Base-by-base conservation (phyloP, 2,329 filamentous ascomycete species). In the Emergomyces pasteurianus region DNA sequence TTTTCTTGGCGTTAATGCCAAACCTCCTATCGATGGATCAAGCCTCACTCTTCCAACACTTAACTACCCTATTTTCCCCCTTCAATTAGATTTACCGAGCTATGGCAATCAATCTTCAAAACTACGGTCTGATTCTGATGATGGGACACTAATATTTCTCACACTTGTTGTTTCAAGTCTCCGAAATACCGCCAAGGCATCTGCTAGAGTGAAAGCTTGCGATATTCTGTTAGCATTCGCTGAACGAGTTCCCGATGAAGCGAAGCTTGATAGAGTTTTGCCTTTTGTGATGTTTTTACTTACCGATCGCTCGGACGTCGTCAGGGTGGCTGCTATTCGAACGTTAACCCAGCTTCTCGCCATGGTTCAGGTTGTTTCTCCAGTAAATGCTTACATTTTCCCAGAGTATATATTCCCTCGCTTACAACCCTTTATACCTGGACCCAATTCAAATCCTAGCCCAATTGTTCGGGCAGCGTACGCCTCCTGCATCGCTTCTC, bases 181-280 rank as follows among this genome's bases (percentile, higher is more conserved):
- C 65, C 84, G 94, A 63, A 96, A 92, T 63, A 96, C 92, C 16
- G 90, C 91, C 5, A 86, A 92, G 67, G 85, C 92, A 2, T 87
- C 90, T n/a, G 90, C 92, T 31, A 87, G 90, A 66, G 81, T 96
- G 49, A 86, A 90, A 67, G 94, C 90, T 1, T 95, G 94, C 69
- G 94, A 99, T 72, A 81, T 99, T 47, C 80, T 99, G 55, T 77
- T 99, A 57, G 92, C 92, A 2, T 96, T 99, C 72, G 86, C 92
- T 0, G 92, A 97, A 74, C 83, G 89, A 62, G 75, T 97, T 28
- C 95, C 92, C 0, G 95, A 99, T 71, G 94, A 99, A 75, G 92
- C 92, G 2, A 97, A 96, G 73, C 79, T 99, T 56, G 95, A 99
- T 73, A 85, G 94, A 57, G 88, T 97, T 28, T 77, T 99, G 57